Evolutionary conservation across 805 yeast species (phyloP), one percentile per base, ranked within the genome.

Genomic region (Yarrowia sp.): DNA sequence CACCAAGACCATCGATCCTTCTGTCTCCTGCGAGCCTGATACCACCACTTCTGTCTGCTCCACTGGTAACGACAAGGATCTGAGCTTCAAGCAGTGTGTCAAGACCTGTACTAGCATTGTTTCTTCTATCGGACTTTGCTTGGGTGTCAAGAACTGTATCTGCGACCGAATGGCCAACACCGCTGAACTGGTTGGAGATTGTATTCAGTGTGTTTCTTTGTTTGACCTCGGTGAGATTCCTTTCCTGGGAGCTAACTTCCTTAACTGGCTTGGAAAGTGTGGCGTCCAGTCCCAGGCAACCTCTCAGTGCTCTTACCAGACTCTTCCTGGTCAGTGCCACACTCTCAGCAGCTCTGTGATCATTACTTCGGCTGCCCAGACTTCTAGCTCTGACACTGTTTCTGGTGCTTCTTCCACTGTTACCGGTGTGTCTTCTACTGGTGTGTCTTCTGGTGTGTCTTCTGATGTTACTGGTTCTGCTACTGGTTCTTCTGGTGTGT

Each of bases 1-100:
- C 16, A 36, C 59, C 12, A 52, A 24, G 33, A 56, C 62, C 21
- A 32, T 56, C 17, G 62, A 32, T 8, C 49, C 62, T 5, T 17
- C 36, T 6, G 21, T 54, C 24, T 54, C 62, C 1, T 56, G 62
- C 19, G 40, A 28, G 51, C 62, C 62, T 12, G 62, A 56, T 6
- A 28, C 30, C n/a, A 41, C 62, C 14, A 12, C 62, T 4, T 41
- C 49, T 16, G 40, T 28, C 10, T 56, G 62, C 12, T 41, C 49
- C 10, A 28, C 30, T 1, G 7, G 10, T 9, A 56, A 41, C 49
- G 19, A 19, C 5, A 7, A 10, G 4, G 49, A 21, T 3, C 22
- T 28, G 11, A 14, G 30, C 7, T 11, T 40, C n/a, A 2, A 14
- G 6, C 38, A 41, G 40, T 56, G 62, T 16, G 1, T 30, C 17